Conservation (phyloP, 352 stramenopile genomes). For the Pythium phragmiticola region DNA sequence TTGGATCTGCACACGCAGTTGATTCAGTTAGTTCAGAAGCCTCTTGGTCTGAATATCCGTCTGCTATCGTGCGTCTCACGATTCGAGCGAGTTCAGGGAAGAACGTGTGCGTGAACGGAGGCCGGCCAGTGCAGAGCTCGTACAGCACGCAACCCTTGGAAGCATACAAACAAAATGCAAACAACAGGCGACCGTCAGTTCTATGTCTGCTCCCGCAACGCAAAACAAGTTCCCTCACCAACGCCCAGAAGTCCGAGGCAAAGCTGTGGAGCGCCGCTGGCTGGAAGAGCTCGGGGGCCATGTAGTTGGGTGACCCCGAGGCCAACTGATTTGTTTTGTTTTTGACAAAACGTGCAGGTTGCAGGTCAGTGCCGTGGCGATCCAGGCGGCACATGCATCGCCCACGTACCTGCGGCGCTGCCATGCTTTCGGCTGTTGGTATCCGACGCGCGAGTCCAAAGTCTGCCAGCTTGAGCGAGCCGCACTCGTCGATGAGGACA, state of each 20-base stretch:
- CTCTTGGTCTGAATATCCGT: too few relatives aligned
- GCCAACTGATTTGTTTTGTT: conserved; percentile 33
- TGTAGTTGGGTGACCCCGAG: conserved; percentile 87
- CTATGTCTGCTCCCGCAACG: neutral
- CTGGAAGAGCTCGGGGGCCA: conserved; percentile 91
- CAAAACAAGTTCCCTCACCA: conserved; percentile 35
- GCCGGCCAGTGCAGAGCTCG: conserved; percentile 61
- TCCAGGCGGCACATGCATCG: too few relatives aligned
- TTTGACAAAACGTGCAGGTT: too few relatives aligned
- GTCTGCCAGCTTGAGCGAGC: conserved; percentile 89
- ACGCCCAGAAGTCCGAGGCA: conserved; percentile 86
- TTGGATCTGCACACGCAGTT: conserved; percentile 53
- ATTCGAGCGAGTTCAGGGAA: conserved; percentile 71
- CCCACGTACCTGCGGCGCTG: conserved; percentile 32
- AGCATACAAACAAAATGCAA: neutral
- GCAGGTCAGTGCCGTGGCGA: too few relatives aligned
- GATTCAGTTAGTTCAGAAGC: too few relatives aligned
- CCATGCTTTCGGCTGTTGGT: conserved; percentile 45
- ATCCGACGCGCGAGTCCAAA: conserved; percentile 89
- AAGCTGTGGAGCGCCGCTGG: conserved; percentile 84
- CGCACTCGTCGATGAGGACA: conserved; percentile 92
- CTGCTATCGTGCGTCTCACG: conserved; percentile 28
- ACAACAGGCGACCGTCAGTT: too few relatives aligned
- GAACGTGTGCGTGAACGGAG: conserved; percentile 72
- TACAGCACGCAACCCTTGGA: conserved; percentile 78